These are phyloP conservation scores for Vitis labrusca DNA, from an alignment of 164 flowering plant genomes.

Conservation along the genomic window DNA sequence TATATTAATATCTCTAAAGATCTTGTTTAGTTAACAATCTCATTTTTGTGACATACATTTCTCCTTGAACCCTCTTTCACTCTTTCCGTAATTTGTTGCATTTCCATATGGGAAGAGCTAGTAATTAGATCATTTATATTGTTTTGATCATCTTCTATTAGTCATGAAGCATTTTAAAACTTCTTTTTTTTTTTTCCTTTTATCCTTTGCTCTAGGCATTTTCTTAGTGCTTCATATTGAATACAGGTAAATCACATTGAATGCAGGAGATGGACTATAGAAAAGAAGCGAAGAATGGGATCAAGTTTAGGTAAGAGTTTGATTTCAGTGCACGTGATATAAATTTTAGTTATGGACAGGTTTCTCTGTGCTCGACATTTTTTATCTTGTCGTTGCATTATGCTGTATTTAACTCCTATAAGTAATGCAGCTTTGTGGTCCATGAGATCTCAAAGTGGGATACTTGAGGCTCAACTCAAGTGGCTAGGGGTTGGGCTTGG, in stretches of 20 bases:
- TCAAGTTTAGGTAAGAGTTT: conserved; percentile 70
- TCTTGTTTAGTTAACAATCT: neutral
- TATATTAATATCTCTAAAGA: no score
- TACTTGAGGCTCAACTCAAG: no score
- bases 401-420: neutral
- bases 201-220: conserved; percentile 28
- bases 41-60: neutral
- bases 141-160: neutral
- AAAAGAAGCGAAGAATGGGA: conserved; percentile 86
- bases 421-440: no score
- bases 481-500: no score
- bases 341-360: no score
- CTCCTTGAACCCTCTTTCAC: neutral
- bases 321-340: neutral
- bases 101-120: neutral
- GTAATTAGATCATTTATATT: neutral
- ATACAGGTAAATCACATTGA: conserved; percentile 98
- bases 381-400: neutral
- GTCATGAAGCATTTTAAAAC: neutral
- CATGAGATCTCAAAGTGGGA: no score
- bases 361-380: neutral
- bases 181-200: neutral
- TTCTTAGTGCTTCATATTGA: conserved; percentile 88
- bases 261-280: conserved; percentile 99
- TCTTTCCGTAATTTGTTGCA: neutral